Conservation (phyloP, 2,329 filamentous ascomycete genomes). For the Chaetoscypha palmicola region DNA sequence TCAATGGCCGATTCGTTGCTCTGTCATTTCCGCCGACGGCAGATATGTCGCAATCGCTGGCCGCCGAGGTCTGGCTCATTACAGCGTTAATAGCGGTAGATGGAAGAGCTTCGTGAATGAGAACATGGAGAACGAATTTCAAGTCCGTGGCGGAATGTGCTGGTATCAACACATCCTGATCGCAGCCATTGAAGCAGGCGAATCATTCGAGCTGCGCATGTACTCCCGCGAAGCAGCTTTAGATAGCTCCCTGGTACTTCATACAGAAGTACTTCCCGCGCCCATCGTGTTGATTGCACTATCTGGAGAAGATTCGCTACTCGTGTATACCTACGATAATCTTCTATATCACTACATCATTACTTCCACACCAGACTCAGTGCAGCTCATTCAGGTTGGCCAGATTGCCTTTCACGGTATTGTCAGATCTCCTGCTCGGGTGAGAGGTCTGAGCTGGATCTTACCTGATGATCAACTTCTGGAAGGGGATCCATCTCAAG, state of each 20-base stretch:
- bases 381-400: conserved; percentile 84
- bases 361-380: conserved; percentile 57
- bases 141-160: conserved; percentile 92
- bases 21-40: conserved; percentile 84
- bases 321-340: conserved; percentile 97
- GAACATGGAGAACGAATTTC: conserved; percentile 79
- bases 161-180: conserved; percentile 97
- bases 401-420: conserved; percentile 98
- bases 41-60: conserved; percentile 96
- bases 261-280: conserved; percentile 70
- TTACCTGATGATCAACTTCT: conserved; percentile 82
- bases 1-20: conserved; percentile 87
- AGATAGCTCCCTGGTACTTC: conserved; percentile 64
- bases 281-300: conserved; percentile 86
- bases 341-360: conserved; percentile 93
- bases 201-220: conserved; percentile 78
- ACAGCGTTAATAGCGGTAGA: conserved; percentile 85
- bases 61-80: conserved; percentile 83
- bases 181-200: conserved; percentile 81
- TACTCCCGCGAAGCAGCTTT: conserved; percentile 83
- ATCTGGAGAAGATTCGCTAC: conserved; percentile 85
- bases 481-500: conserved; percentile 89
- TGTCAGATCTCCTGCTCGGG: conserved; percentile 83
- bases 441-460: conserved; percentile 92
- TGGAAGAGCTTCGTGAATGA: conserved; percentile 92